Percentiles rank a stretch among this genome's conserved stretches.
Conservation (phyloP, 2,329 filamentous ascomycete species). For the Fusarium beomiforme region DNA sequence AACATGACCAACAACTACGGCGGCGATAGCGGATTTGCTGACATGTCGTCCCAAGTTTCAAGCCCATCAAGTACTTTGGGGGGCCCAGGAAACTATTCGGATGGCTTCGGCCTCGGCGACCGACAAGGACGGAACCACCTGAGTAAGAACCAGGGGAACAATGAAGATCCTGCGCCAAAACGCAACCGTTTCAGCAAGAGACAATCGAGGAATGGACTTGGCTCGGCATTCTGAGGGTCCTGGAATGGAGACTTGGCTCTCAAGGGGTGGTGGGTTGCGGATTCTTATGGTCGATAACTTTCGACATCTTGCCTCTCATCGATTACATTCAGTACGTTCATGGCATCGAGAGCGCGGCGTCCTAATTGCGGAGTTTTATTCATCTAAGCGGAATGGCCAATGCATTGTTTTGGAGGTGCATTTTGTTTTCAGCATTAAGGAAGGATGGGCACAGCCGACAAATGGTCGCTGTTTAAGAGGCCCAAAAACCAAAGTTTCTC, state of each 20-base stretch:
- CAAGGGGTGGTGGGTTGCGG: conserved; percentile 10
- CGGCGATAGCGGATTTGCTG: conserved; percentile 72
- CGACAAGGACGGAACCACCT: conserved; percentile 66
- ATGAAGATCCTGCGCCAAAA: conserved; percentile 63
- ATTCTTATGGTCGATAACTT: conserved; percentile 24
- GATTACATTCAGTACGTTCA: conserved; percentile 41
- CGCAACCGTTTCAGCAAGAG: conserved; percentile 85
- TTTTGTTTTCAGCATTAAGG: conserved; percentile 36
- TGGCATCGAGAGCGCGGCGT: conserved; percentile 50
- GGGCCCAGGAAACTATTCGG: conserved; percentile 62
- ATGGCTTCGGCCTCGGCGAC: conserved; percentile 61
- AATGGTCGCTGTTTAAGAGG: neutral
- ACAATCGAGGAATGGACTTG: conserved; percentile 93
- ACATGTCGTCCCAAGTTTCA: conserved; percentile 76
- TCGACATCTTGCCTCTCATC: conserved; percentile 35
- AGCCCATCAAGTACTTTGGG: conserved; percentile 81
- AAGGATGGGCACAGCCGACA: conserved; percentile 1
- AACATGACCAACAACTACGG: conserved; percentile 73
- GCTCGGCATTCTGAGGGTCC: conserved; percentile 76
- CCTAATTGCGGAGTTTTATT: conserved; percentile 45
- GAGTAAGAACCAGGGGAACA: conserved; percentile 66
- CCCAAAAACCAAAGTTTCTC: conserved; percentile 8
- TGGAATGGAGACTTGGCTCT: conserved; percentile 5
- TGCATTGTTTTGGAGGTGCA: conserved; percentile 41
- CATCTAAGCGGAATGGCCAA: conserved; percentile 33